A percentile compares a stretch with the other conserved stretches of the same genome.
phyloP scores from a whole-genome alignment of 345 rosid species.

The Hibiscus mutabilis region DNA sequence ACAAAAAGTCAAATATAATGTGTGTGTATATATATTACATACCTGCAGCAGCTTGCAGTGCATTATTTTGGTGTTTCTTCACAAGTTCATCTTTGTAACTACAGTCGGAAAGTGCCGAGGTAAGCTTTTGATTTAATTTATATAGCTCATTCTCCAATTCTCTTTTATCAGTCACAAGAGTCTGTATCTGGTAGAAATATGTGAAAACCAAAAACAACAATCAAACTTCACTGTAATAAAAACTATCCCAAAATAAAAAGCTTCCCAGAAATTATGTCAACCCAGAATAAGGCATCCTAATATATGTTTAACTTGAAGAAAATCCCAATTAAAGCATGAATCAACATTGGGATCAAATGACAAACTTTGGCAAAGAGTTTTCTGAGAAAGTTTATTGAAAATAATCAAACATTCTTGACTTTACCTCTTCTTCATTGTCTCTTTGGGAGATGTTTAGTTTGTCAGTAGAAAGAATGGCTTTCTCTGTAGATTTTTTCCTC shows the following conservation, averaged over 20 bases:
- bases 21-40: not conserved
- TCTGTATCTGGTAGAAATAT: slow-evolving; percentile 31
- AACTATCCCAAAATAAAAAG: not conserved
- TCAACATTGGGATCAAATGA: not conserved
- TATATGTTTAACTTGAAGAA: not conserved
- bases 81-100: slow-evolving; percentile 43
- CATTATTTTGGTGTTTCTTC: slow-evolving; percentile 43
- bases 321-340: not conserved
- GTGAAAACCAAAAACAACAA: slow-evolving; percentile 1
- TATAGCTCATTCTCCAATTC: slow-evolving; percentile 54
- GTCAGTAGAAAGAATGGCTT: slow-evolving; percentile 29
- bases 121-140: slow-evolving; percentile 44
- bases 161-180: slow-evolving; percentile 26
- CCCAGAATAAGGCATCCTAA: not conserved
- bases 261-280: not conserved
- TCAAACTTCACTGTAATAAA: not conserved
- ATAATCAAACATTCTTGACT: slow-evolving; percentile 10
- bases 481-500: slow-evolving; percentile 75
- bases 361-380: not conserved
- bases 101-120: slow-evolving; percentile 41
- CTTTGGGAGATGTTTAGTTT: slow-evolving; percentile 28
- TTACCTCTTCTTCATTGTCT: slow-evolving; percentile 56
- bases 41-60: slow-evolving; percentile 61
- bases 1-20: not conserved
- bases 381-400: not conserved